Evolutionary conservation across 495 filamentous ascomycete species (phyloP).

Genomic region (Alectoria sarmentosa): DNA sequence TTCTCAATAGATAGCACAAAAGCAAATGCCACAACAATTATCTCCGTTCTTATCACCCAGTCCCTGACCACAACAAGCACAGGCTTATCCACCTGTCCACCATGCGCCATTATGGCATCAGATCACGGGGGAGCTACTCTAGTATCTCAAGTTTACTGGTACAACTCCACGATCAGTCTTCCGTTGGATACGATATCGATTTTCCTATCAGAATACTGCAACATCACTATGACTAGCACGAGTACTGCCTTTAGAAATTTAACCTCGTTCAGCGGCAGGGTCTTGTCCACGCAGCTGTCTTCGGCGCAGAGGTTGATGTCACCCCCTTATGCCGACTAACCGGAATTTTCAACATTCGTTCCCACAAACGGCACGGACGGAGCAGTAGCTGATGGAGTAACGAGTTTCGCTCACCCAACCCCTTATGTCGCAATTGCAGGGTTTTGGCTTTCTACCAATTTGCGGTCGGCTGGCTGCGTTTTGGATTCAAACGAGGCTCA

Average conservation of each 20-base stretch:
- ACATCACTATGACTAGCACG: not conserved
- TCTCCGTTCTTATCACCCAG: not conserved
- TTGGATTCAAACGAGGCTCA: not conserved
- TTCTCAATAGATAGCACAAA: not conserved
- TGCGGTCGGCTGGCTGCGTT: not conserved
- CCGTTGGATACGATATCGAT: not conserved
- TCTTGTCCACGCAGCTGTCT: not conserved
- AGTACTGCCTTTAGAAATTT: not conserved
- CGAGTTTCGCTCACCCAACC: not conserved
- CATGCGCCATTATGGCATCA: not conserved
- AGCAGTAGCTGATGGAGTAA: not conserved
- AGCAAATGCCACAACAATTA: not conserved
- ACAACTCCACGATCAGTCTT: not conserved
- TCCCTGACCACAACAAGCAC: not conserved
- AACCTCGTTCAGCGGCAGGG: not conserved
- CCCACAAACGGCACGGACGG: not conserved
- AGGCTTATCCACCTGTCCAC: not conserved
- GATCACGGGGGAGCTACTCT: not conserved
- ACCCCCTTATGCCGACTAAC: no score
- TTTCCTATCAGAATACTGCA: not conserved
- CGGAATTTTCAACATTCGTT: not conserved
- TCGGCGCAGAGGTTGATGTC: not conserved
- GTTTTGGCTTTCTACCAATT: not conserved
- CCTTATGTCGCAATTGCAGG: conserved; percentile 1
- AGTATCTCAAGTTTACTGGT: conserved; percentile 1